Conservation (phyloP, 176 grass and related monocot species). For the Guadua angustifolia region DNA sequence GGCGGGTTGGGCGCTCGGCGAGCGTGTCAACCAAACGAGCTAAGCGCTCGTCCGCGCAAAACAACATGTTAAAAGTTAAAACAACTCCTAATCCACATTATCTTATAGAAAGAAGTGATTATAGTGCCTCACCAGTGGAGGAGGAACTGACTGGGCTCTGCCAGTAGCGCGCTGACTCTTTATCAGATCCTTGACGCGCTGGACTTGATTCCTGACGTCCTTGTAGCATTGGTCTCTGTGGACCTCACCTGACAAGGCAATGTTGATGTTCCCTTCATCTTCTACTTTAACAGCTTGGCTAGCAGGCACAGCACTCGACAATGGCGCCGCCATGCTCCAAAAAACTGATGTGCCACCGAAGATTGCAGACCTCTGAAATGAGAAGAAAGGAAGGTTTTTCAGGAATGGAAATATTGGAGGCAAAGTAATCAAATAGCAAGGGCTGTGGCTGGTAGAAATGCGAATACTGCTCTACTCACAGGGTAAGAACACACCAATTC, state of each 20-base stretch:
- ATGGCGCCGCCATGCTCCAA: background rate
- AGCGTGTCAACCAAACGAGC: too few species aligned
- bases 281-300: constrained; percentile 16
- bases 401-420: background rate
- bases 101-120: background rate
- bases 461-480: background rate
- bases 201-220: constrained; percentile 25
- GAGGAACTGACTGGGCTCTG: background rate
- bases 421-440: background rate
- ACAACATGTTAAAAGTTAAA: background rate
- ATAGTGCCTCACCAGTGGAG: background rate
- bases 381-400: background rate
- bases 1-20: too few species aligned
- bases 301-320: background rate
- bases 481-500: background rate
- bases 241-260: background rate
- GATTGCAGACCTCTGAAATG: background rate
- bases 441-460: too few species aligned
- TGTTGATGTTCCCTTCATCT: constrained; percentile 7
- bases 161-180: background rate
- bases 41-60: too few species aligned
- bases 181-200: background rate
- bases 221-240: background rate
- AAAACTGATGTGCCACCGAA: background rate
- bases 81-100: background rate